These are phyloP conservation scores for Paraphysoderma sedebokerense DNA, from an alignment of 371 early-diverging fungal species.

Conservation along the genomic window DNA sequence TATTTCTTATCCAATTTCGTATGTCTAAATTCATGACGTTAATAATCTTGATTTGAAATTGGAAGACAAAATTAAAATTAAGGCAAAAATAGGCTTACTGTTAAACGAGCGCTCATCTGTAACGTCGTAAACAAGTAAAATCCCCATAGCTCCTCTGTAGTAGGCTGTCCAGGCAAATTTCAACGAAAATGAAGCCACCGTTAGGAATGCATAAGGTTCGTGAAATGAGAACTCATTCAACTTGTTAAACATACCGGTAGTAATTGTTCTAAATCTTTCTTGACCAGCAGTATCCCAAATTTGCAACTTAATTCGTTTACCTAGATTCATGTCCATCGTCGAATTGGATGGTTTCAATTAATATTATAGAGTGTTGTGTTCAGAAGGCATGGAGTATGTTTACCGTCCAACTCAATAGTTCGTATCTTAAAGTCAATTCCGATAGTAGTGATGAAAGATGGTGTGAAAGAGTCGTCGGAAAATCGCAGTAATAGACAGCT, in stretches of 20 bases:
- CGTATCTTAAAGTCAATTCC: constrained; percentile 97
- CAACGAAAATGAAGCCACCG: background rate
- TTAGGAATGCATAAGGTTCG: background rate
- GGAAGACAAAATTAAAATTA: background rate
- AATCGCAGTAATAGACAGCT: constrained; percentile 93
- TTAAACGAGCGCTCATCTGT: constrained; percentile 89
- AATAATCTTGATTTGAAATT: constrained; percentile 39
- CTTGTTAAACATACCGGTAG: constrained; percentile 33
- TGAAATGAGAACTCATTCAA: background rate
- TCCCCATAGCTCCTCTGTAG: constrained; percentile 97
- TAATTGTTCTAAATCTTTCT: constrained; percentile 98
- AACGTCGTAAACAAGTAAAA: constrained; percentile 97
- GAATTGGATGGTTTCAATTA: background rate
- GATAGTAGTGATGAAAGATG: constrained; percentile 96
- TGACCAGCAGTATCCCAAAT: constrained; percentile 99
- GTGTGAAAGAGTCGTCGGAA: constrained; percentile 96
- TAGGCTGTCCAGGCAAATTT: constrained; percentile 38
- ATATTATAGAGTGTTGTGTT: too few relatives aligned
- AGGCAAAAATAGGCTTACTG: constrained; percentile 9
- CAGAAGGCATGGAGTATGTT: too few relatives aligned
- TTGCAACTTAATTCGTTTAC: constrained; percentile 96
- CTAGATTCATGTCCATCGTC: background rate
- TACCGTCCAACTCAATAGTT: constrained; percentile 91
- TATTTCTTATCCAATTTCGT: constrained; percentile 91
- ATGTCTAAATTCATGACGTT: constrained; percentile 17